phyloP scores from a whole-genome alignment of 306 rosid species.

The Pyrus bretschneideri region DNA sequence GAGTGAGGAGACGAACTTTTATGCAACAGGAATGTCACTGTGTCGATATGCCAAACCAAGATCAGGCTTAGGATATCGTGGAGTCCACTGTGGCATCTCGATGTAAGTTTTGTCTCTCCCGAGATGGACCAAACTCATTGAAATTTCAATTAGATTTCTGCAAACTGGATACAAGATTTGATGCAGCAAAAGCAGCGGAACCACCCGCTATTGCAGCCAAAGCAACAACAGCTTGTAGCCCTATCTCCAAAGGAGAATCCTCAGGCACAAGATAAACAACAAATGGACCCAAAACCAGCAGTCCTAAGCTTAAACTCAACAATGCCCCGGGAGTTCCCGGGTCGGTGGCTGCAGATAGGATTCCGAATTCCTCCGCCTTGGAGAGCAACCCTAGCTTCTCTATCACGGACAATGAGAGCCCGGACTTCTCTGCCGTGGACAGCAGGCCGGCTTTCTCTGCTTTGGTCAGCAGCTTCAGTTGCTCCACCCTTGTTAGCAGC shows the following conservation, averaged over 20 bases:
- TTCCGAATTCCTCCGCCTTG: slow-evolving; percentile 86
- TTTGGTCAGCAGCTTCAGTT: slow-evolving; percentile 70
- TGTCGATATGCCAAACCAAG: not conserved
- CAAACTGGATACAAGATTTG: slow-evolving; percentile 77
- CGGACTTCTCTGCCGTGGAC: slow-evolving; percentile 81
- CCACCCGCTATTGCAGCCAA: slow-evolving; percentile 51
- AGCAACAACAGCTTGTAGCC: slow-evolving; percentile 48
- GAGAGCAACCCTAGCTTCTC: slow-evolving; percentile 80
- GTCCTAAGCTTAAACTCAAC: slow-evolving; percentile 49
- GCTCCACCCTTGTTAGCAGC: slow-evolving; percentile 80
- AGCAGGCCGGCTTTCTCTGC: slow-evolving; percentile 93
- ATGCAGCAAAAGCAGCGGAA: slow-evolving; percentile 80
- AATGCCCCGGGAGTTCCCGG: slow-evolving; percentile 72
- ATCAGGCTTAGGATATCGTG: not conserved
- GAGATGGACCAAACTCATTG: not conserved
- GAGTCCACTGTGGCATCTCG: not conserved
- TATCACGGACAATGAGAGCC: slow-evolving; percentile 71
- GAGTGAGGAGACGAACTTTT: too few relatives aligned
- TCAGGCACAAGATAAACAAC: slow-evolving; percentile 77
- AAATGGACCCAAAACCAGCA: slow-evolving; percentile 69
- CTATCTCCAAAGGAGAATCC: slow-evolving; percentile 53
- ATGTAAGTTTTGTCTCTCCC: not conserved
- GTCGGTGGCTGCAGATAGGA: slow-evolving; percentile 84
- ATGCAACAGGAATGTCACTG: too few relatives aligned
- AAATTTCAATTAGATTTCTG: slow-evolving; percentile 46